Conservation (phyloP, 2,329 filamentous ascomycete species). For the Cordyceps cicadae region DNA sequence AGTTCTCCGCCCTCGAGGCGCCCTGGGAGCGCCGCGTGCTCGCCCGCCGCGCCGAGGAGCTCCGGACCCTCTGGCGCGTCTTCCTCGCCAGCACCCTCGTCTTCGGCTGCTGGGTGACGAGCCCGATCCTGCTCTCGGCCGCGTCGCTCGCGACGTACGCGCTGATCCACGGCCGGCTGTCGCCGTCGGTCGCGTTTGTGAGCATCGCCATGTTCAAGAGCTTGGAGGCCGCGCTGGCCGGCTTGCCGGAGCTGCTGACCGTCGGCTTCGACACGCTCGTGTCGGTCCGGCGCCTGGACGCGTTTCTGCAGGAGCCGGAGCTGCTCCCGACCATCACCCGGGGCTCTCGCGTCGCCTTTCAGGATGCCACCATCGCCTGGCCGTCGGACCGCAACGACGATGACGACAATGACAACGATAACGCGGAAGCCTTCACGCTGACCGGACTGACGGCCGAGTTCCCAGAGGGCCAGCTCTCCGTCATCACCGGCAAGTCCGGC, state of each 20-base stretch:
- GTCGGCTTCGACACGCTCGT: slow-evolving; percentile 63
- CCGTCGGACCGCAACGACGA: slow-evolving; percentile 49
- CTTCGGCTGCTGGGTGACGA: slow-evolving; percentile 63
- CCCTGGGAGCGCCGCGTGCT: slow-evolving; percentile 67
- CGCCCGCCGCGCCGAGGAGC: slow-evolving; percentile 55
- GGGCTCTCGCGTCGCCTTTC: slow-evolving; percentile 55
- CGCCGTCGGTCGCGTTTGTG: slow-evolving; percentile 70
- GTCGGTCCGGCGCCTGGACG: slow-evolving; percentile 61
- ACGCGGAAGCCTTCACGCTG: slow-evolving; percentile 55
- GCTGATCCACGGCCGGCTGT: slow-evolving; percentile 50
- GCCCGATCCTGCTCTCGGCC: slow-evolving; percentile 65
- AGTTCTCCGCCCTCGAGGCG: slow-evolving; percentile 67
- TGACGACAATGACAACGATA: slow-evolving; percentile 32
- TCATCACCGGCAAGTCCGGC: slow-evolving; percentile 70
- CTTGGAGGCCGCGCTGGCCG: slow-evolving; percentile 60
- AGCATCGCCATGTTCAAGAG: slow-evolving; percentile 65
- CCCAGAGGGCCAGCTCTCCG: slow-evolving; percentile 59
- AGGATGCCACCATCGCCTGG: slow-evolving; percentile 64
- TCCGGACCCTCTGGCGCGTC: slow-evolving; percentile 56
- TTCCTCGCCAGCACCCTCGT: slow-evolving; percentile 57
- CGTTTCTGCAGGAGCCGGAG: slow-evolving; percentile 61
- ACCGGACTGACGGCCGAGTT: slow-evolving; percentile 58
- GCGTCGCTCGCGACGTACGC: slow-evolving; percentile 64
- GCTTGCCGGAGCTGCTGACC: slow-evolving; percentile 67
- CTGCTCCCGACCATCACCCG: slow-evolving; percentile 46